These are phyloP conservation scores for Pistacia vera DNA, from an alignment of 345 rosid genomes.

Conservation along the genomic window DNA sequence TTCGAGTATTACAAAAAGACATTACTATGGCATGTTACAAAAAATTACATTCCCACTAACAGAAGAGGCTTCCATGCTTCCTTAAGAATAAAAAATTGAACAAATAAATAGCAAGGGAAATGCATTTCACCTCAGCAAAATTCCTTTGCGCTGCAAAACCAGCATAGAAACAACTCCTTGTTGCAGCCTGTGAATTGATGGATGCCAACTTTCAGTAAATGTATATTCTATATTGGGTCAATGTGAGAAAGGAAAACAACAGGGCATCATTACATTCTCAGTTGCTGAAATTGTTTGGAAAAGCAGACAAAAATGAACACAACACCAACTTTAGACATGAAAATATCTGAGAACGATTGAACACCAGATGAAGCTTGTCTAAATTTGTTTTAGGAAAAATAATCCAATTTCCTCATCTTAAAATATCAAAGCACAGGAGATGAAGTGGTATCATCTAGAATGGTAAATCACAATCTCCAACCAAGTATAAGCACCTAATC, in stretches of 20 bases:
- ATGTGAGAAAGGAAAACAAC: neutral
- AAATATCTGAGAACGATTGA: neutral
- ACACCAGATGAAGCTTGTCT: neutral
- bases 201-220: constrained; percentile 24
- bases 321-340: neutral
- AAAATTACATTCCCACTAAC: neutral
- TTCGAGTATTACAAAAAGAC: neutral
- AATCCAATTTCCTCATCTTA: neutral
- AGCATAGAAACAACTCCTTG: constrained; percentile 95
- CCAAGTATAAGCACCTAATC: neutral
- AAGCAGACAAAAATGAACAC: neutral
- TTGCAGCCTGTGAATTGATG: constrained; percentile 66
- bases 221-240: constrained; percentile 8
- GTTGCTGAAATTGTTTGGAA: neutral
- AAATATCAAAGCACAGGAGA: neutral
- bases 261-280: neutral
- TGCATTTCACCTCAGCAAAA: constrained; percentile 84
- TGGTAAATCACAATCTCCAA: neutral
- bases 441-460: neutral
- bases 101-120: constrained; percentile 16
- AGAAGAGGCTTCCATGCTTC: neutral
- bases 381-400: neutral
- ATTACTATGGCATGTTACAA: neutral
- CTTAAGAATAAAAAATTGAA: constrained; percentile 9
- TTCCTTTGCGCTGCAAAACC: constrained; percentile 99